phyloP scores from a whole-genome alignment of 768 basidiomycete species.

The Pholiota microspora region DNA sequence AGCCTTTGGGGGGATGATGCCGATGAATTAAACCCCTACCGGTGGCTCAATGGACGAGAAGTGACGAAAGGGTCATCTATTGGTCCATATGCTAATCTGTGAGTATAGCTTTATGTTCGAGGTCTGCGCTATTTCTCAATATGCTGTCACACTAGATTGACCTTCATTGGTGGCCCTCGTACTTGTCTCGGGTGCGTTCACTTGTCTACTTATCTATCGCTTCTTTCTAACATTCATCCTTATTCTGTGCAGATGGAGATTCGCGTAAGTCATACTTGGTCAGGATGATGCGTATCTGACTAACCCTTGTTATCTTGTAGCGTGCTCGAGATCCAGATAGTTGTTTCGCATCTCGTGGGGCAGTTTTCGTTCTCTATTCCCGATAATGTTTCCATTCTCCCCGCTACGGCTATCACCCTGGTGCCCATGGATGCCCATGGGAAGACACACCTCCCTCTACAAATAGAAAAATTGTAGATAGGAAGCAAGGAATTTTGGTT shows the following conservation, averaged over 20 bases:
- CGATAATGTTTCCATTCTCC: background rate
- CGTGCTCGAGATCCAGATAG: conserved; percentile 6
- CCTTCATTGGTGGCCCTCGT: conserved; percentile 8
- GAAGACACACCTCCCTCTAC: background rate
- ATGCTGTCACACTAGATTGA: background rate
- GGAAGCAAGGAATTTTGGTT: too few species aligned
- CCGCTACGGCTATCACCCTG: conserved; percentile 1
- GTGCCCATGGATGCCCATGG: conserved; percentile 1
- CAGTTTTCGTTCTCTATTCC: background rate
- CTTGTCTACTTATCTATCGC: background rate
- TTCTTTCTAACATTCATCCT: background rate
- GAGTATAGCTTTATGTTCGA: background rate
- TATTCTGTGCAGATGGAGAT: conserved; percentile 2
- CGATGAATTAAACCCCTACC: background rate
- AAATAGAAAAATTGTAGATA: background rate
- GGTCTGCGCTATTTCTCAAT: too few species aligned
- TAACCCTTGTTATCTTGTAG: background rate
- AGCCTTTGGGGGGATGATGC: conserved; percentile 10
- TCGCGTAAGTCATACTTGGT: background rate
- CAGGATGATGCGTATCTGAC: too few species aligned
- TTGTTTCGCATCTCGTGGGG: background rate
- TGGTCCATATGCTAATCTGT: conserved; percentile 10
- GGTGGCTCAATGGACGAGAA: conserved; percentile 6
- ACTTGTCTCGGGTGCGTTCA: conserved; percentile 8
- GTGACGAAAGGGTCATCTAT: background rate